Evolutionary conservation across 2,329 filamentous ascomycete genomes (phyloP), one percentile per base, ranked within the genome.

Genomic region (Aspergillus ochraceoroseus): DNA sequence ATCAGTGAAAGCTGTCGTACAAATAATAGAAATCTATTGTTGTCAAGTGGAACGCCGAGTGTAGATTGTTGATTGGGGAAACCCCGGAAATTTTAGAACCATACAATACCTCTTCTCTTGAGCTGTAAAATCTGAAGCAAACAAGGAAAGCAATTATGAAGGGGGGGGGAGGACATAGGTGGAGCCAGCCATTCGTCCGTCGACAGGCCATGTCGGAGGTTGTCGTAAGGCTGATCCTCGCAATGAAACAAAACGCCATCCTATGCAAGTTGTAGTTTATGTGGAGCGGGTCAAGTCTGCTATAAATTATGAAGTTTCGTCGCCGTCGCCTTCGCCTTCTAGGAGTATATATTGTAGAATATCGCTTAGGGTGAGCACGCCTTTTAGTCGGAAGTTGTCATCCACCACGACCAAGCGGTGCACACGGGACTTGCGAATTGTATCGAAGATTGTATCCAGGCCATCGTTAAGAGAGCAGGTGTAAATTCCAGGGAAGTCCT

Each of bases 401-500:
- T 98, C 89, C 43, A 98, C 86, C 33, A 98, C 84, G 41, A 96
- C 83, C 50, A 98, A 74, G 48, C 92, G 79, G 67, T 98, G 92
- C 18, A 98, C 90, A 46, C 94, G 79, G 31, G 89, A 95, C 68
- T 90, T 94, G 52, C 90, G 85, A 53, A 98, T 86, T 1, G 92
- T 96, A 64, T 95, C 89, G 63, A 96, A 96, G 53, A 98, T 92
- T 7, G 89, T 90, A 62, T 94, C 90, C 34, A 98, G 76, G 40
- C 89, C 82, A 65, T 98, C 92, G 47, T 94, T 83, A 48, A 92
- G 76, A 31, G 83, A 87, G 70, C 92, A 98, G 0, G 90, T 96
- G 67, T 95, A 96, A 49, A 98, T 96, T 29, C 94, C 92, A 0
- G 88, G 84, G 58, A 95, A 95, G 54, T 95, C 90, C 75, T 82